Evolutionary conservation across 176 grass and related monocot species (phyloP), one percentile per base, ranked within the genome.

Genomic region (Rhipidocladum racemiflorum): DNA sequence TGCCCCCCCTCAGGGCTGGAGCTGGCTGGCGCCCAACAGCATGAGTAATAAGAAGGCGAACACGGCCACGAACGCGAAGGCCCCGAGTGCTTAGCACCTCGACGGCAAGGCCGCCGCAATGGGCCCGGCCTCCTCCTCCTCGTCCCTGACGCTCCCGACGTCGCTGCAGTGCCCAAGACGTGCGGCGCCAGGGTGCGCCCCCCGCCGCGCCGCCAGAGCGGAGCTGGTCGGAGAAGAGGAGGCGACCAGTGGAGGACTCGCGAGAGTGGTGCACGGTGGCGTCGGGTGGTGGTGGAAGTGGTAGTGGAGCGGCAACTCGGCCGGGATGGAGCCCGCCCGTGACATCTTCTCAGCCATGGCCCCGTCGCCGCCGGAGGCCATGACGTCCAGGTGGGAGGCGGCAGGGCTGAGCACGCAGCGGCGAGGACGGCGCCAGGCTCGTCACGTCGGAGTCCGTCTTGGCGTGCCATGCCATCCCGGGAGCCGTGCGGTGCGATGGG

Each of bases 371-470:
- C 51, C 83, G 53, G 84, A 86, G 25, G 79, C 79, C 35, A 70
- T 67, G 72, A 77, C 88, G 50, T 83, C 89, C 32, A 80, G 90
- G 45, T 97, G 90, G 36, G 95, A 90, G 3, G 88, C 83, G 30
- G 89, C 71, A 2, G 96, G 96, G 68, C 96, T 99, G 79, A 91
- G 86, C 7, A 99, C 96, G 93, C 95, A 99, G 89, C 81, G 96
- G 96, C 71, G 96, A 95, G 0, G 96, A 99, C 12, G 96, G 75
- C 67, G 92, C 89, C 68, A 99, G 87, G 72, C 96, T 99, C 72
- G 92, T 99, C 72, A 91, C 76, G 69, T 99, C 96, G 44, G 96
- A 99, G 87, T 99, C 92, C 51, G 96, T 93, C 81, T 95, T 99
- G 36, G 93, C 91, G 85, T 99, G 92, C 48, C 84, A 66, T n/a